A percentile compares a stretch with the other conserved stretches of the same genome.
Conservation (phyloP, 306 rosid genomes). For the Rubus parviflorus region DNA sequence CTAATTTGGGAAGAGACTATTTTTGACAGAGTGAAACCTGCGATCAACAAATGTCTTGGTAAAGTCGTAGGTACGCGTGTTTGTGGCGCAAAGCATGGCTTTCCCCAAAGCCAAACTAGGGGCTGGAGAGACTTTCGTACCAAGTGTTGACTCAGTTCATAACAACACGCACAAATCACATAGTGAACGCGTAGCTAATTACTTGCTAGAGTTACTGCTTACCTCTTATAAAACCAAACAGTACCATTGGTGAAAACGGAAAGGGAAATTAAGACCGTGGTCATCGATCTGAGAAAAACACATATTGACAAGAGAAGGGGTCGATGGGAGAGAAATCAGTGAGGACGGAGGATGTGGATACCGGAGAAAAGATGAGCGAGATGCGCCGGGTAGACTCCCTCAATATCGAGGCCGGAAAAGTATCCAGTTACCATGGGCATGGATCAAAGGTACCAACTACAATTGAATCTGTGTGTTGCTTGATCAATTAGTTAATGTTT, state of each 20-base stretch:
- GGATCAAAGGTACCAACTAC: slow-evolving; percentile 28
- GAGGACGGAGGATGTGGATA: neutral
- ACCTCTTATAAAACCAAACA: neutral
- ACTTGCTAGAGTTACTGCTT: neutral
- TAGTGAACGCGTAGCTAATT: neutral
- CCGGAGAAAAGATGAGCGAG: slow-evolving; percentile 37
- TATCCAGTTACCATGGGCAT: slow-evolving; percentile 27
- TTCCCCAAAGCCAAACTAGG: neutral
- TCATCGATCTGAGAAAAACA: neutral
- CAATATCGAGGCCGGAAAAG: slow-evolving; percentile 76
- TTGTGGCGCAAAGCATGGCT: neutral
- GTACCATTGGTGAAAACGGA: neutral
- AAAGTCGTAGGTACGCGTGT: neutral
- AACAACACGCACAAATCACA: neutral
- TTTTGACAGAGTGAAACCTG: neutral
- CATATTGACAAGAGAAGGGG: neutral
- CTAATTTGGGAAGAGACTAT: neutral
- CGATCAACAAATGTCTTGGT: neutral
- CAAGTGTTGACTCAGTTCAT: neutral
- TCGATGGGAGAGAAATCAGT: slow-evolving; percentile 1
- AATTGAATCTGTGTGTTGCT: neutral
- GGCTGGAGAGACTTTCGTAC: neutral
- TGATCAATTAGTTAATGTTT: neutral
- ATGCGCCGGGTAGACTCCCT: slow-evolving; percentile 71
- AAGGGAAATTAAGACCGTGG: neutral